Evolutionary conservation across 2,329 filamentous ascomycete species (phyloP), one percentile per base, ranked within the genome.

Genomic region (Chaetomium olivaceum): DNA sequence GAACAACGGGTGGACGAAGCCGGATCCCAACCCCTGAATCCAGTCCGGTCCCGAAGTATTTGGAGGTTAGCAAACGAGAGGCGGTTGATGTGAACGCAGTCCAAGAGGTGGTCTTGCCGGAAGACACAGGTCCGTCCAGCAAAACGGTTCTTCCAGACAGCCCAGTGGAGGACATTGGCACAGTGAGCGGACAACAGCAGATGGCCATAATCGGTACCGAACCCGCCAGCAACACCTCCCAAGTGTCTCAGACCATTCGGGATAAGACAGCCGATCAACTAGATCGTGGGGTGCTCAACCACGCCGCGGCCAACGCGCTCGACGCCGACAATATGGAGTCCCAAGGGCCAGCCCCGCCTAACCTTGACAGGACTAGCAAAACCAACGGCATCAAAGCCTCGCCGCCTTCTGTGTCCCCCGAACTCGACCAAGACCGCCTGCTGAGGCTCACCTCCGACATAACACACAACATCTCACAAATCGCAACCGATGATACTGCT

Each of bases 361-460:
- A 16, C 5, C 7, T 4, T n/a, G 21, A 50, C 16, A 39, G n/a
- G 19, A 2, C 23, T 29, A 36, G 46, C 46, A 60, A 8, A 4
- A 16, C 31, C 55, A 58, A 31, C 31, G 27, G n/a, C 9, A 9
- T 12, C 31, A 36, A 61, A 21, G 21, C 36, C 5, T 31, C 29
- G 8, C 31, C 33, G 5, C 23, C n/a, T 39, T n/a, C 31, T 6
- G 9, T 31, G 1, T 3, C n/a, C 9, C 16, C 39, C 4, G 19
- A 9, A 21, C 29, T 11, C 19, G 23, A 58, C 7, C 51, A 58
- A 29, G 57, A 29, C 4, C 66, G 36, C 5, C 67, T 71, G 19
- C 50, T 19, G 1, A 16, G 33, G 5, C 67, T 71, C 9, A 64
- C 57, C 27, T 46, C 59, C 4, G 43, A 64, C 5, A 68, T 71